Conservation (phyloP, 2,329 filamentous ascomycete species). For the Monosporascus sp. region DNA sequence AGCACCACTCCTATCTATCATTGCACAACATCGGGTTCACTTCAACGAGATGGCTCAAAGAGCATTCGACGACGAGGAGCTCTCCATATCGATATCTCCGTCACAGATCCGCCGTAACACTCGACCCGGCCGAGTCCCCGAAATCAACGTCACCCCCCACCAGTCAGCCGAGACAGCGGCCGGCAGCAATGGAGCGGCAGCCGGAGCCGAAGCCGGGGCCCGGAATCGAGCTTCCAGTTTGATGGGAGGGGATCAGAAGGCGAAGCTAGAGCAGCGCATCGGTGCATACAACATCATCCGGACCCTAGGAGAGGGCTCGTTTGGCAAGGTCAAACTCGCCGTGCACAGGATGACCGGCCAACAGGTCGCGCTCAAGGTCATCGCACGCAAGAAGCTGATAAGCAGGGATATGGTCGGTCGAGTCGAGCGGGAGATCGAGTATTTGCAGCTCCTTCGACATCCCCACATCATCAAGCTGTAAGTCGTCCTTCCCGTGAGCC, state of each 20-base stretch:
- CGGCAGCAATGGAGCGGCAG: constrained; percentile 16
- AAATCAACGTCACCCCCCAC: constrained; percentile 30
- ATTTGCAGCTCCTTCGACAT: constrained; percentile 89
- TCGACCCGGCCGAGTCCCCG: constrained; percentile 29
- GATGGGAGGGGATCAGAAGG: constrained; percentile 36
- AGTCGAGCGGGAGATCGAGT: constrained; percentile 97
- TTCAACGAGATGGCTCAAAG: constrained; percentile 41
- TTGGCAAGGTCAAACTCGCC: constrained; percentile 97
- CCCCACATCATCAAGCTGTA: constrained; percentile 99
- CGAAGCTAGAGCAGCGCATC: constrained; percentile 74
- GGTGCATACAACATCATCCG: constrained; percentile 87
- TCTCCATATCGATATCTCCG: constrained; percentile 69
- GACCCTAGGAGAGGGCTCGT: constrained; percentile 92
- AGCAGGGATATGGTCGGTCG: constrained; percentile 97
- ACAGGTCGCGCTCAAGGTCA: constrained; percentile 97
- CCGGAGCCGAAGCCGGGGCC: constrained; percentile 10
- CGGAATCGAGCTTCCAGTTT: constrained; percentile 13
- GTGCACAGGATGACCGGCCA: constrained; percentile 88
- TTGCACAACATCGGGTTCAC: too few species aligned
- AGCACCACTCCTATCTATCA: constrained; percentile 12
- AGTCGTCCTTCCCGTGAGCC: constrained; percentile 23
- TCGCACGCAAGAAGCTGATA: constrained; percentile 90
- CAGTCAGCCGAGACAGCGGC: constrained; percentile 25
- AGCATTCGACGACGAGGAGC: constrained; percentile 74
- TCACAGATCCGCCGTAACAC: constrained; percentile 55